phyloP scores from a whole-genome alignment of 441 rosid species.

The Populus tomentosa region DNA sequence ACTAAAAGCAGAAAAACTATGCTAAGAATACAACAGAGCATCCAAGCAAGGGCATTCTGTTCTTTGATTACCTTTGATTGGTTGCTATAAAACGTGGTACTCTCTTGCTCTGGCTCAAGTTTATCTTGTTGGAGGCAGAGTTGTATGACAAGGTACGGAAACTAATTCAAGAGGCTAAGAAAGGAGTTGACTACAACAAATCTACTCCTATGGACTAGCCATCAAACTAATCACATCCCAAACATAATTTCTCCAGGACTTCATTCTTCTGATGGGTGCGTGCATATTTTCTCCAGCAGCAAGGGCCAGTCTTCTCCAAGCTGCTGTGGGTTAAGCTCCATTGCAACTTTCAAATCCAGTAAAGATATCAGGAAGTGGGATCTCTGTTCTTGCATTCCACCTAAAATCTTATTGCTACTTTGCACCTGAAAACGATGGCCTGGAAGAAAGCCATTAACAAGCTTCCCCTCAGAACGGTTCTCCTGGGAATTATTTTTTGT shows the following conservation, averaged over 20 bases:
- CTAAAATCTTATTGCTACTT: slow-evolving; percentile 33
- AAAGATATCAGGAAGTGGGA: slow-evolving; percentile 39
- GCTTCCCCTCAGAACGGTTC: slow-evolving; percentile 45
- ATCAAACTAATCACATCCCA: slow-evolving; percentile 6
- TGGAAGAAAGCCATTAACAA: slow-evolving; percentile 38
- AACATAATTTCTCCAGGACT: slow-evolving; percentile 15
- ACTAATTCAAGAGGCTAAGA: slow-evolving; percentile 8
- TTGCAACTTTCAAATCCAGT: slow-evolving; percentile 73
- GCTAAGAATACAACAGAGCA: slow-evolving; percentile 27
- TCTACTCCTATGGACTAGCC: slow-evolving; percentile 12
- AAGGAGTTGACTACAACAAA: slow-evolving; percentile 11
- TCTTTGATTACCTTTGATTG: slow-evolving; percentile 23
- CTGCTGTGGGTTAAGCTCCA: slow-evolving; percentile 73
- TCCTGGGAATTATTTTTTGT: slow-evolving; percentile 30
- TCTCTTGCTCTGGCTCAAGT: slow-evolving; percentile 7
- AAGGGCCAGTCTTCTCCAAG: slow-evolving; percentile 87
- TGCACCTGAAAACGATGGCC: slow-evolving; percentile 41
- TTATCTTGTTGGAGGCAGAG: slow-evolving; percentile 10
- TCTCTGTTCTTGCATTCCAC: slow-evolving; percentile 39
- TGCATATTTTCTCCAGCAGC: slow-evolving; percentile 57
- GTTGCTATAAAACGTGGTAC: slow-evolving; percentile 21
- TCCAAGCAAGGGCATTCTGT: slow-evolving; percentile 16
- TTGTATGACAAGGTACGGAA: slow-evolving; percentile 14
- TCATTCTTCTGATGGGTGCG: slow-evolving; percentile 44
- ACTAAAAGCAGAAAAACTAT: slow-evolving; percentile 25